Conservation (phyloP, 768 basidiomycete genomes). For the Boletellus ananas region DNA sequence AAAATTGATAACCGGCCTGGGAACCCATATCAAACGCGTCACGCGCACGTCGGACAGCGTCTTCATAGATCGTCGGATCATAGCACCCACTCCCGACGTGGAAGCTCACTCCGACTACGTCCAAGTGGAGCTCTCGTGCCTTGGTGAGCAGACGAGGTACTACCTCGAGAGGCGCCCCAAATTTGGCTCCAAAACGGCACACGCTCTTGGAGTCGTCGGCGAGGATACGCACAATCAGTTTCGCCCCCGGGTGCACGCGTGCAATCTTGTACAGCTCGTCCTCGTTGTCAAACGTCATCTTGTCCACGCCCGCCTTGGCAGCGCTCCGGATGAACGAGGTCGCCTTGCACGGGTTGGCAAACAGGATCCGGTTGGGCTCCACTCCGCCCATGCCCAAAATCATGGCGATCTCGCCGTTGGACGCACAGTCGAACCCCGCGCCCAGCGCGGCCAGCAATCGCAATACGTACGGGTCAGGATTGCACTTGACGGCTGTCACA, state of each 20-base stretch:
- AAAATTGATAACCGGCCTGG: slow-evolving; percentile 77
- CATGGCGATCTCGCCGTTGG: slow-evolving; percentile 84
- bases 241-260: slow-evolving; percentile 72
- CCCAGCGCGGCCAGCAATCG: slow-evolving; percentile 88
- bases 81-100: slow-evolving; percentile 98
- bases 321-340: slow-evolving; percentile 88
- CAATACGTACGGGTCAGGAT: slow-evolving; percentile 93
- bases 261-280: slow-evolving; percentile 96
- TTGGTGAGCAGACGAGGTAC: slow-evolving; percentile 78
- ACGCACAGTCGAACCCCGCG: slow-evolving; percentile 96
- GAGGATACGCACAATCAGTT: slow-evolving; percentile 89
- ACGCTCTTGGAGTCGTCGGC: slow-evolving; percentile 97
- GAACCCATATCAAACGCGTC: slow-evolving; percentile 84
- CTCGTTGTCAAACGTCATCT: slow-evolving; percentile 98
- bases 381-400: slow-evolving; percentile 75
- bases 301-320: slow-evolving; percentile 71
- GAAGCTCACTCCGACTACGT: slow-evolving; percentile 95
- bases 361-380: slow-evolving; percentile 81
- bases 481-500: slow-evolving; percentile 87
- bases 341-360: slow-evolving; percentile 99
- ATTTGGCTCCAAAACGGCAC: slow-evolving; percentile 92
- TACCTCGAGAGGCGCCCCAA: slow-evolving; percentile 82
- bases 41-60: slow-evolving; percentile 82
- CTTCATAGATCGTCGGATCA: slow-evolving; percentile 84
- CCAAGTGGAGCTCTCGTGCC: slow-evolving; percentile 72